Conservation (phyloP, 2,329 filamentous ascomycete genomes). For the Scedosporium minutisporum region DNA sequence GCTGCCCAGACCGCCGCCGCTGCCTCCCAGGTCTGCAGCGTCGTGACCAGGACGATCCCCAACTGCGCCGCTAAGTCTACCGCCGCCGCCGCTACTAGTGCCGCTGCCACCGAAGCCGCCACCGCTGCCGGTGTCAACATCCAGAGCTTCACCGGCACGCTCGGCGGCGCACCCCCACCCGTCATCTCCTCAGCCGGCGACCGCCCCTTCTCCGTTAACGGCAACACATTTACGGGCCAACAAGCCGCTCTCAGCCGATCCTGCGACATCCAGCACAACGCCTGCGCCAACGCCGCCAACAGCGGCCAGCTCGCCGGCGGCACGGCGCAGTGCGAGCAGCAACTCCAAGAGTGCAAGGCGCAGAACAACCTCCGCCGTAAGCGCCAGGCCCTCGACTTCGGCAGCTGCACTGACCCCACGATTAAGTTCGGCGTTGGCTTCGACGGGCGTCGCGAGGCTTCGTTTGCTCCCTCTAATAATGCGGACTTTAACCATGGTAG, state of each 20-base stretch:
- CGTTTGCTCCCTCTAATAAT: conserved; percentile 28
- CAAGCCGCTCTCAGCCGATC: conserved; percentile 36
- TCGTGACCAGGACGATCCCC: conserved; percentile 8
- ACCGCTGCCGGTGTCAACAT: conserved; percentile 23
- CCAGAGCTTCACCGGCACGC: conserved; percentile 34
- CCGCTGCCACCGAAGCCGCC: conserved; percentile 6
- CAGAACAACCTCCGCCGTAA: conserved; percentile 7
- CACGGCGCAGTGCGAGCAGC: conserved; percentile 27
- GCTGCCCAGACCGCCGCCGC: neutral
- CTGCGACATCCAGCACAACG: conserved; percentile 41
- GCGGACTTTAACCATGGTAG: conserved; percentile 43
- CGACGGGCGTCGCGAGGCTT: conserved; percentile 34
- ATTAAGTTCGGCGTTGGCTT: conserved; percentile 38
- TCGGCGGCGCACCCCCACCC: conserved; percentile 31
- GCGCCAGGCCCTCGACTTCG: conserved; percentile 25
- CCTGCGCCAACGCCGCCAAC: conserved; percentile 39
- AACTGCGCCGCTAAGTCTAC: conserved; percentile 2
- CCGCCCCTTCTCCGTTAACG: conserved; percentile 42
- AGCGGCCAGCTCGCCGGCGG: conserved; percentile 24
- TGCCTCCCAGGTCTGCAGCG: conserved; percentile 3
- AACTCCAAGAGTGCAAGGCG: conserved; percentile 28
- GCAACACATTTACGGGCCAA: conserved; percentile 40
- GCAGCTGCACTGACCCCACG: conserved; percentile 35
- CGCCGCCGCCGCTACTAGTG: neutral
- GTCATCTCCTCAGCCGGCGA: conserved; percentile 25